A percentile compares a stretch with the other conserved stretches of the same genome.
Conservation (phyloP, 2,329 filamentous ascomycete species). For the Diaporthe vexans region DNA sequence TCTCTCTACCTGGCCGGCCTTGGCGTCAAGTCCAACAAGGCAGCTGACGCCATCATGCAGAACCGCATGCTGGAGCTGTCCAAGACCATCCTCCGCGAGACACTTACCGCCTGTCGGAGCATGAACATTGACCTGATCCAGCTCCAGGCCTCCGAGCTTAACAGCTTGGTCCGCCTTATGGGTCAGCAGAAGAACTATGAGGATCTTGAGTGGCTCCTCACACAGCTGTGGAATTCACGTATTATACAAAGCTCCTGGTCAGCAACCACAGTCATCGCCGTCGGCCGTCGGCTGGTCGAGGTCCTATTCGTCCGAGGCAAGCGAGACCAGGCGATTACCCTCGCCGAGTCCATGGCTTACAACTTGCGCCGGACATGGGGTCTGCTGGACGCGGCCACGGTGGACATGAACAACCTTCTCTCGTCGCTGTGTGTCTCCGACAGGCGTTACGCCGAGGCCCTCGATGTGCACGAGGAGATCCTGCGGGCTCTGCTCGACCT, state of each 20-base stretch:
- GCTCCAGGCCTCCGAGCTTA: conserved; percentile 41
- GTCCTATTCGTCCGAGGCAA: conserved; percentile 42
- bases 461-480: conserved; percentile 42
- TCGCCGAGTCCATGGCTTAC: conserved; percentile 43
- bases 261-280: conserved; percentile 40
- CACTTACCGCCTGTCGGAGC: conserved; percentile 40
- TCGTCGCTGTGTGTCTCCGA: conserved; percentile 41
- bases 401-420: conserved; percentile 43
- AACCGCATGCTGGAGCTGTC: conserved; percentile 42
- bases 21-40: conserved; percentile 47
- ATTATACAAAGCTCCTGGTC: conserved; percentile 42
- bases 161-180: conserved; percentile 43
- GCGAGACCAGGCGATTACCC: conserved; percentile 40
- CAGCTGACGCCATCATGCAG: conserved; percentile 42
- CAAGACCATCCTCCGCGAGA: conserved; percentile 43
- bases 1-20: conserved; percentile 42
- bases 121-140: conserved; percentile 43
- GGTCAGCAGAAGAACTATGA: conserved; percentile 43
- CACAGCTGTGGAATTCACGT: conserved; percentile 43
- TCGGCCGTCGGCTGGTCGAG: conserved; percentile 41
- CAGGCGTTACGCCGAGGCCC: conserved; percentile 39
- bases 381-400: conserved; percentile 41
- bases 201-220: conserved; percentile 43
- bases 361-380: conserved; percentile 43
- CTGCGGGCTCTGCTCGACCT: conserved; percentile 41